Percentiles rank a stretch among this genome's conserved stretches.
Conservation (phyloP, 768 basidiomycete genomes). For the Daedalea quercina region DNA sequence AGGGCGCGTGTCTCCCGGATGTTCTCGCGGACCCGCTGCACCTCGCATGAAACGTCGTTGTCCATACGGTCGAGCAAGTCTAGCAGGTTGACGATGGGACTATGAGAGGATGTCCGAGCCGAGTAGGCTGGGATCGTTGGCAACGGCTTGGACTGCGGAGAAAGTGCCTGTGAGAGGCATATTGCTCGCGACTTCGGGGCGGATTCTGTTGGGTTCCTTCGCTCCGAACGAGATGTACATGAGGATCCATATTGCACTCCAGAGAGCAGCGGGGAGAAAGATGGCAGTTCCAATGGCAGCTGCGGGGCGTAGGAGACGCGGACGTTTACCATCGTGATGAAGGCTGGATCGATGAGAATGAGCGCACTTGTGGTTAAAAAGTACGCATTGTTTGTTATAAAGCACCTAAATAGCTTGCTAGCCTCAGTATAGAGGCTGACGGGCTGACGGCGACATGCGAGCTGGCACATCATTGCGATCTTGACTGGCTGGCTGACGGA, state of each 20-base stretch:
- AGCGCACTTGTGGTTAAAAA: no score
- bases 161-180: no score
- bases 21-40: conserved; percentile 19
- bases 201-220: no score
- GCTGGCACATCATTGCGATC: background rate
- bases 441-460: no score
- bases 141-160: background rate
- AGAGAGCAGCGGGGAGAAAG: conserved; percentile 25
- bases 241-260: background rate
- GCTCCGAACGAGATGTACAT: no score
- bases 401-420: no score
- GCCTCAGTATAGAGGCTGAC: background rate
- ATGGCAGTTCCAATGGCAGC: conserved; percentile 20
- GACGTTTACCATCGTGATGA: no score
- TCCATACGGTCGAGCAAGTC: conserved; percentile 30
- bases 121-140: conserved; percentile 5
- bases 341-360: no score
- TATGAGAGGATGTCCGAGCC: conserved; percentile 14
- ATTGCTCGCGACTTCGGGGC: no score
- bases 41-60: conserved; percentile 24
- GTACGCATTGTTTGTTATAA: no score
- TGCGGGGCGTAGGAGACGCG: conserved; percentile 10
- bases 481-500: no score
- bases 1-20: conserved; percentile 19
- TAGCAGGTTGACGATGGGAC: conserved; percentile 24